Evolutionary conservation across 1,284 basidiomycete genomes (phyloP).

Genomic region (Caloboletus inedulis): DNA sequence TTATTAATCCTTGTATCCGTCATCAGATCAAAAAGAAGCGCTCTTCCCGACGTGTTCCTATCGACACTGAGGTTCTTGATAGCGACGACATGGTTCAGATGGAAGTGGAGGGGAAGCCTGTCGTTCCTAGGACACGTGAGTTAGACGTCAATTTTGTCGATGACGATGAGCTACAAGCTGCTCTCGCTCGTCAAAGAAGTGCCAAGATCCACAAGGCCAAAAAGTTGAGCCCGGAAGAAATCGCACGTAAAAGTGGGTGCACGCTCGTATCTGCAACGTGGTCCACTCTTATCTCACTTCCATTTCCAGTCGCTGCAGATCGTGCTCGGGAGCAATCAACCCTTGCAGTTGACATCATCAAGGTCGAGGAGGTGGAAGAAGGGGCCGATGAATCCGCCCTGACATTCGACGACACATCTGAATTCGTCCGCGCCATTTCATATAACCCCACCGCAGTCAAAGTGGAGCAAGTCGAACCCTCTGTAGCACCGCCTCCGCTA

Average conservation of each 20-base stretch:
- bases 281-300: neutral
- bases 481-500: conserved; percentile 33
- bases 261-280: neutral
- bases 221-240: conserved; percentile 80
- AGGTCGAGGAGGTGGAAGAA: conserved; percentile 62
- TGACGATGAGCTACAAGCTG: conserved; percentile 97
- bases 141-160: conserved; percentile 90
- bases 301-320: conserved; percentile 60
- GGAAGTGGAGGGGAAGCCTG: conserved; percentile 73
- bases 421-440: conserved; percentile 91
- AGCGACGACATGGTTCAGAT: conserved; percentile 54
- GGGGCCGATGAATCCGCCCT: conserved; percentile 59
- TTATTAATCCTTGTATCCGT: conserved; percentile 10
- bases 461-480: conserved; percentile 46
- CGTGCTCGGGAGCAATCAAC: conserved; percentile 51
- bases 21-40: conserved; percentile 89
- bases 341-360: conserved; percentile 45
- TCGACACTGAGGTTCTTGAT: conserved; percentile 59
- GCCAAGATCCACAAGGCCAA: conserved; percentile 77
- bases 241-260: conserved; percentile 73
- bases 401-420: conserved; percentile 95
- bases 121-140: conserved; percentile 61
- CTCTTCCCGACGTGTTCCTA: conserved; percentile 64
- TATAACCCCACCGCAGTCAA: conserved; percentile 57
- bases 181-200: conserved; percentile 81